Conservation (phyloP, 495 filamentous ascomycete species). For the Jackrogersella multiformis region DNA sequence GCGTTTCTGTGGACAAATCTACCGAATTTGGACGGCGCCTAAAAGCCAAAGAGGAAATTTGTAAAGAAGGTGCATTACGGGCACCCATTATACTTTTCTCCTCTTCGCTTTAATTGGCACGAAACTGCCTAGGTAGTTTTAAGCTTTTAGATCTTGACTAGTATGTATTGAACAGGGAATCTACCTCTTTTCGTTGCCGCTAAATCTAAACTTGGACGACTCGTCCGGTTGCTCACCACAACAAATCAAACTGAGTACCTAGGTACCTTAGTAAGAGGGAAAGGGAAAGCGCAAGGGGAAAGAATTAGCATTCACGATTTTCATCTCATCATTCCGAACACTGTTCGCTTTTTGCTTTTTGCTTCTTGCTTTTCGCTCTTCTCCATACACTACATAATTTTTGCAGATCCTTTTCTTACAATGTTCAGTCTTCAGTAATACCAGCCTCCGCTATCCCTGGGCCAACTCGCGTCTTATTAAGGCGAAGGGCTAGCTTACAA, state of each 20-base stretch:
- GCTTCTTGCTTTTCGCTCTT: background rate
- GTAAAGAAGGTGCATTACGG: constrained; percentile 15
- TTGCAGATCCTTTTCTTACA: constrained; percentile 27
- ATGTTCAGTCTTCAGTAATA: constrained; percentile 20
- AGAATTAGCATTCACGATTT: constrained; percentile 23
- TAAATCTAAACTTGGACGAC: constrained; percentile 27
- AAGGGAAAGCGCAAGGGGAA: too few species aligned
- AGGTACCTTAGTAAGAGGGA: too few species aligned
- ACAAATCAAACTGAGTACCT: constrained; percentile 43
- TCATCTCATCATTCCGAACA: constrained; percentile 21
- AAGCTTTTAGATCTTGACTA: constrained; percentile 30
- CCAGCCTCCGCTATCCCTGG: constrained; percentile 11
- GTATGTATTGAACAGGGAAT: constrained; percentile 26
- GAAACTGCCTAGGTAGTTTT: constrained; percentile 18
- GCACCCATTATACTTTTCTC: constrained; percentile 6
- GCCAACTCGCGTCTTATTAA: constrained; percentile 25
- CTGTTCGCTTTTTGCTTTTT: too few species aligned
- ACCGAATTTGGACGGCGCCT: background rate
- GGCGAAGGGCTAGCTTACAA: constrained; percentile 7
- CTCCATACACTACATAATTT: constrained; percentile 17
- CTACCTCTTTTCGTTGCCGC: constrained; percentile 28
- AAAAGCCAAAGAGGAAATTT: background rate
- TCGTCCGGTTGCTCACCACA: constrained; percentile 36
- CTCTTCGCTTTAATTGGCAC: constrained; percentile 34
- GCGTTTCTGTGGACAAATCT: constrained; percentile 17